Conservation (phyloP, 345 rosid species). For the Abelmoschus esculentus region DNA sequence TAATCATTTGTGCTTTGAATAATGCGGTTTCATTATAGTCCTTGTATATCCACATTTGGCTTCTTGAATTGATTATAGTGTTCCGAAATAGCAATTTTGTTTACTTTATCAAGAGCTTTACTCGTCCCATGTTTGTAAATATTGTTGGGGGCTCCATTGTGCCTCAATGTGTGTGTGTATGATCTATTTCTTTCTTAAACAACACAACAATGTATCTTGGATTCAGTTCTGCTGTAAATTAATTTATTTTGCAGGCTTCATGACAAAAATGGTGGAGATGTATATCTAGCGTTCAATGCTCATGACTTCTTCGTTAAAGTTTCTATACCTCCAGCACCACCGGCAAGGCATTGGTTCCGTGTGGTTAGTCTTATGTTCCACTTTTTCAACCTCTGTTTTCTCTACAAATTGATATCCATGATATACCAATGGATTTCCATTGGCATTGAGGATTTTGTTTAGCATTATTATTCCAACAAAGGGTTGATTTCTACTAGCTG, state of each 20-base stretch:
- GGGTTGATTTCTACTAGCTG: not conserved
- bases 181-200: not conserved
- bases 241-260: conserved; percentile 51
- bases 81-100: not conserved
- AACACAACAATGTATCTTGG: not conserved
- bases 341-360: conserved; percentile 57
- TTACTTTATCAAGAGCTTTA: not conserved
- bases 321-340: conserved; percentile 55
- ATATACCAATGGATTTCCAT: not conserved
- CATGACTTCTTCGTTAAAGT: conserved; percentile 58
- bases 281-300: conserved; percentile 74
- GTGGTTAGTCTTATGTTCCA: conserved; percentile 51
- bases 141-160: not conserved
- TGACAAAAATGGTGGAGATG: conserved; percentile 45
- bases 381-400: not conserved
- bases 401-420: not conserved
- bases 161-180: not conserved
- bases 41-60: not conserved
- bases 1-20: not conserved
- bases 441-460: not conserved
- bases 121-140: not conserved
- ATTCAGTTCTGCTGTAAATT: not conserved
- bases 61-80: not conserved
- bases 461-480: not conserved
- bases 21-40: not conserved